A percentile compares a stretch with the other conserved stretches of the same genome.
Conservation (phyloP, 2,329 filamentous ascomycete species). For the Talaromyces rugulosus region DNA sequence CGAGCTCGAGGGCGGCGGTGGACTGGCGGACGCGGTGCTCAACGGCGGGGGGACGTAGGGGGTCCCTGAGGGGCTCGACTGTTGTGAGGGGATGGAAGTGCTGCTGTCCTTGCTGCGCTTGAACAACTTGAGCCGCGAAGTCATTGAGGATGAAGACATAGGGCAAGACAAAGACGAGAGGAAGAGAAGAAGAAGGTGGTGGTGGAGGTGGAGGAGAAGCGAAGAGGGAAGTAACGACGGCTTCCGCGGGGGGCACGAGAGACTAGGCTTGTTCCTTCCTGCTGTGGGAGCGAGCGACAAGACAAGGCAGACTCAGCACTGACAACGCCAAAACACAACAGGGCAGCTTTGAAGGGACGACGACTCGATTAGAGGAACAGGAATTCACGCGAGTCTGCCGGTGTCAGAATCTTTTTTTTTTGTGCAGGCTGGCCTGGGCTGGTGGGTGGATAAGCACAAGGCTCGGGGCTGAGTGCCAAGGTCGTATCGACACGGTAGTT, state of each 20-base stretch:
- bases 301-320: background rate
- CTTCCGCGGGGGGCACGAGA: background rate
- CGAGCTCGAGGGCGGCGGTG: constrained; percentile 40
- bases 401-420: background rate
- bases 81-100: constrained; percentile 30
- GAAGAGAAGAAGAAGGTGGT: background rate
- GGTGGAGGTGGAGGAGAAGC: background rate
- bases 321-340: too few species aligned
- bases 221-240: background rate
- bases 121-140: constrained; percentile 48
- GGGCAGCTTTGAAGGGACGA: background rate
- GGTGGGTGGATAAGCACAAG: background rate
- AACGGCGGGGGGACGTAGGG: constrained; percentile 31
- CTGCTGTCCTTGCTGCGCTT: constrained; percentile 50
- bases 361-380: too few species aligned
- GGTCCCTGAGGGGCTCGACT: constrained; percentile 28
- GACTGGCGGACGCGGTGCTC: constrained; percentile 29
- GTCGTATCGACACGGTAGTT: background rate
- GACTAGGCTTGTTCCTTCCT: background rate
- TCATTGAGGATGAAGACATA: constrained; percentile 46
- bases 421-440: background rate
- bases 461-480: background rate
- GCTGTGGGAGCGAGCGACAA: background rate
- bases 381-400: background rate
- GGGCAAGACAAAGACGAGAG: constrained; percentile 10